Percentiles rank a stretch among this genome's conserved stretches.
phyloP scores from a whole-genome alignment of 1,284 basidiomycete species.

The Neotropicomus parvogracilis region DNA sequence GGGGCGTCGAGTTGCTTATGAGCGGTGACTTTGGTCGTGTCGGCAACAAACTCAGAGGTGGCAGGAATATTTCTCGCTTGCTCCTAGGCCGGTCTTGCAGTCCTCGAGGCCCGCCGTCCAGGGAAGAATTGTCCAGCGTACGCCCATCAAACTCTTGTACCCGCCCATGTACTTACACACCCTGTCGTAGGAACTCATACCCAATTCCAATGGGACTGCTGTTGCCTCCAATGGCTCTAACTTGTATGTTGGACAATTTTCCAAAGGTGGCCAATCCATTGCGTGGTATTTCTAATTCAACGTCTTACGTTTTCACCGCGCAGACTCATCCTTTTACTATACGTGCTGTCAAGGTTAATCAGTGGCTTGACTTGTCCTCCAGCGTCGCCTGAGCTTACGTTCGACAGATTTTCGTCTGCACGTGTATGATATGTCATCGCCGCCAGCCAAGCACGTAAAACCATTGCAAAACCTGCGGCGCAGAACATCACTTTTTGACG shows the following conservation, averaged over 20 bases:
- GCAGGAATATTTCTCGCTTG: slow-evolving; percentile 46
- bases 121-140: slow-evolving; percentile 55
- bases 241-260: slow-evolving; percentile 93
- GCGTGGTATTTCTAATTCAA: slow-evolving; percentile 20
- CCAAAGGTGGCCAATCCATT: slow-evolving; percentile 50
- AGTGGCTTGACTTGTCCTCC: not conserved
- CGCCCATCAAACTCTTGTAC: slow-evolving; percentile 18
- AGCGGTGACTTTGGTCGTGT: slow-evolving; percentile 86
- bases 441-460: slow-evolving; percentile 34
- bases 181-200: slow-evolving; percentile 63
- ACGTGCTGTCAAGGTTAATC: slow-evolving; percentile 72
- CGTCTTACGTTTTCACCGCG: slow-evolving; percentile 4
- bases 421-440: slow-evolving; percentile 77
- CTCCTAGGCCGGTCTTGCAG: slow-evolving; percentile 42
- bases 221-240: slow-evolving; percentile 81
- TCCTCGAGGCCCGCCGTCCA: slow-evolving; percentile 39
- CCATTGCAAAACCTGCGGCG: slow-evolving; percentile 17
- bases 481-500: slow-evolving; percentile 14
- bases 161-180: slow-evolving; percentile 5
- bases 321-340: slow-evolving; percentile 79
- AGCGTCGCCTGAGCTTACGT: slow-evolving; percentile 11
- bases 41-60: slow-evolving; percentile 42
- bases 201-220: slow-evolving; percentile 84
- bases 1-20: slow-evolving; percentile 68
- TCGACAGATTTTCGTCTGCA: slow-evolving; percentile 78